Evolutionary conservation across 2,329 filamentous ascomycete species (phyloP).

Genomic region (Botrytis fabae): DNA sequence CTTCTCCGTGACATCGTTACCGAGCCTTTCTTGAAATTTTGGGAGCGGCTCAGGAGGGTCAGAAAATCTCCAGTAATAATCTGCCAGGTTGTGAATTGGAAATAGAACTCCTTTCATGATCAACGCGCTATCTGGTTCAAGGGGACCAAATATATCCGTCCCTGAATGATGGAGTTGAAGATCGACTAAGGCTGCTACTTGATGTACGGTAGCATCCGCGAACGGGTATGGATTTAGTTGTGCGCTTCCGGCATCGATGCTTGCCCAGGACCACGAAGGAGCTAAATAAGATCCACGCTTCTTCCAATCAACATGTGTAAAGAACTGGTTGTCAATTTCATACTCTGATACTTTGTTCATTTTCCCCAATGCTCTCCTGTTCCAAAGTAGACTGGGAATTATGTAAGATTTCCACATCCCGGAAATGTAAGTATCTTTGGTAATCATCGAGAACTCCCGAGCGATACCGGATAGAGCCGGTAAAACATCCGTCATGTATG

Average conservation of each 20-base stretch:
- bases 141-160: constrained; percentile 14
- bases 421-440: constrained; percentile 24
- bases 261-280: constrained; percentile 28
- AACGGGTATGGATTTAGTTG: constrained; percentile 9
- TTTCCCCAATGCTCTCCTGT: constrained; percentile 8
- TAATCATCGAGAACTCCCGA: constrained; percentile 23
- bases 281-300: constrained; percentile 20
- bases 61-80: constrained; percentile 20
- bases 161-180: constrained; percentile 11
- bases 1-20: neutral
- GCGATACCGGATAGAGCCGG: constrained; percentile 24
- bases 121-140: constrained; percentile 12
- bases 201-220: constrained; percentile 10
- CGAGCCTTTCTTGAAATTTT: neutral
- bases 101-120: constrained; percentile 19
- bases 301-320: constrained; percentile 22
- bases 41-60: constrained; percentile 9
- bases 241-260: constrained; percentile 25
- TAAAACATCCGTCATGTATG: constrained; percentile 21
- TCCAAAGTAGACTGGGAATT: constrained; percentile 21
- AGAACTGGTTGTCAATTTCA: constrained; percentile 1
- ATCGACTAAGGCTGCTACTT: constrained; percentile 22
- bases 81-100: constrained; percentile 9
- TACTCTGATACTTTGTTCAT: neutral
- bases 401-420: constrained; percentile 25